These are phyloP conservation scores for Naganishia albida DNA, from an alignment of 1,284 basidiomycete species.

Conservation along the genomic window DNA sequence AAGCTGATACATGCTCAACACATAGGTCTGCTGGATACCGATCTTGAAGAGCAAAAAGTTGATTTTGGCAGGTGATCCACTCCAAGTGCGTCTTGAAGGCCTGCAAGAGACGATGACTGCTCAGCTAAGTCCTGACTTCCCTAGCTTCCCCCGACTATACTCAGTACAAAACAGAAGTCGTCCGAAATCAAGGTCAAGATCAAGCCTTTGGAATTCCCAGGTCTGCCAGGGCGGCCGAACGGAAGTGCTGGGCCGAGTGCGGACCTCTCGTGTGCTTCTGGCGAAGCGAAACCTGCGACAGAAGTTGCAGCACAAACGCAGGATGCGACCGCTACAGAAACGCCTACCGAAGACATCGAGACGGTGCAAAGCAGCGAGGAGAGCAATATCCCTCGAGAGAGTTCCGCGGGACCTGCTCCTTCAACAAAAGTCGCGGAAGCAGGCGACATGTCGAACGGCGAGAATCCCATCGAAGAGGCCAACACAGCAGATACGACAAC, in stretches of 20 bases:
- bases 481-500: background rate
- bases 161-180: conserved; percentile 58
- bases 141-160: conserved; percentile 82
- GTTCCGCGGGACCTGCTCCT: background rate
- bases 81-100: conserved; percentile 59
- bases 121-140: background rate
- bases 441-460: background rate
- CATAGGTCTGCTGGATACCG: conserved; percentile 89
- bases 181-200: conserved; percentile 29
- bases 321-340: too few species aligned
- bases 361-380: background rate
- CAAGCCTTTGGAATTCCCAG: conserved; percentile 29
- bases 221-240: background rate
- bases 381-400: too few species aligned
- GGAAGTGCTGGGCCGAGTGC: background rate
- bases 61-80: conserved; percentile 84
- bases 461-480: background rate
- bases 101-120: background rate
- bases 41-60: conserved; percentile 82
- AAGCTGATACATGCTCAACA: background rate
- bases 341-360: too few species aligned
- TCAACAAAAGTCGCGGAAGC: background rate
- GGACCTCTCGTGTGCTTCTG: background rate
- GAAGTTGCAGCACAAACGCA: background rate
- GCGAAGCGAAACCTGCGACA: background rate